These are phyloP conservation scores for Saksenaea oblongispora DNA, from an alignment of 371 early-diverging fungal genomes.

Conservation along the genomic window DNA sequence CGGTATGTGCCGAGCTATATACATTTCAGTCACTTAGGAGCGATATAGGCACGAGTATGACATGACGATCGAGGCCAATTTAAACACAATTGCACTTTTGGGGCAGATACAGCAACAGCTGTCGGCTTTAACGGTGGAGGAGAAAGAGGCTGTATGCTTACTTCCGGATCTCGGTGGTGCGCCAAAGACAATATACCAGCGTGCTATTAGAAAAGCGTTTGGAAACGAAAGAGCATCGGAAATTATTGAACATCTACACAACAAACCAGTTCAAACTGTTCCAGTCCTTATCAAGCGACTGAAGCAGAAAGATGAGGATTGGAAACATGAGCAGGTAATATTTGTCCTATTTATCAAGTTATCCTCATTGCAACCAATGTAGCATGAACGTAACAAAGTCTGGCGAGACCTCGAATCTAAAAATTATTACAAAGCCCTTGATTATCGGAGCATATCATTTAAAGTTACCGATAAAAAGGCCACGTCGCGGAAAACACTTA, in stretches of 20 bases:
- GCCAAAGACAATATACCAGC: constrained; percentile 81
- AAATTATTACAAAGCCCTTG: constrained; percentile 97
- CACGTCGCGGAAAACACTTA: constrained; percentile 73
- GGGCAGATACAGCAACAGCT: constrained; percentile 80
- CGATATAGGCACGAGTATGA: constrained; percentile 84
- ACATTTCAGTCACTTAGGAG: constrained; percentile 26
- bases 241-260: constrained; percentile 90
- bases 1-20: constrained; percentile 35
- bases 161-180: constrained; percentile 81
- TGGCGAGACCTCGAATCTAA: constrained; percentile 94
- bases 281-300: constrained; percentile 94
- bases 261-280: constrained; percentile 89
- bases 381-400: constrained; percentile 90
- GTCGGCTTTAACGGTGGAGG: constrained; percentile 75
- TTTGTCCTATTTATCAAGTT: neutral
- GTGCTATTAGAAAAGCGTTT: constrained; percentile 89
- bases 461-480: constrained; percentile 84
- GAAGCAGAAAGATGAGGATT: constrained; percentile 96
- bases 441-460: constrained; percentile 90
- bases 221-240: constrained; percentile 83
- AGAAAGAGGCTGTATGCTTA: constrained; percentile 69
- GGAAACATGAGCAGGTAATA: constrained; percentile 60
- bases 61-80: constrained; percentile 91
- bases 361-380: constrained; percentile 68
- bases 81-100: constrained; percentile 85